These are phyloP conservation scores for Neodidymelliopsis sp. DNA, from an alignment of 2,329 filamentous ascomycete genomes.

Conservation along the genomic window DNA sequence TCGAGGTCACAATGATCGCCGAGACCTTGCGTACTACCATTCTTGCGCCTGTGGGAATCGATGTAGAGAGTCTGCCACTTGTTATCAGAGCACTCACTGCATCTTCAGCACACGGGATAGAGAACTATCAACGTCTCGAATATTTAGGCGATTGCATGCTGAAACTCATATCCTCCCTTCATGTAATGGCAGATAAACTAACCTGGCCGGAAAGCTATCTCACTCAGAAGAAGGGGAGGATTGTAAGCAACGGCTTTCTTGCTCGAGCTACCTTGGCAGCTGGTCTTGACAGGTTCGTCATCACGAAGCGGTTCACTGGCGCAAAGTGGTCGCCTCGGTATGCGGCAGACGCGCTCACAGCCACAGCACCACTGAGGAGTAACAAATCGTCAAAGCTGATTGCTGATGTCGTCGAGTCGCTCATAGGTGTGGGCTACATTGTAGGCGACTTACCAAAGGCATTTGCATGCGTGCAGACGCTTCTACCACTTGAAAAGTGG, in stretches of 20 bases:
- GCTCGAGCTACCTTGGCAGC: conserved; percentile 67
- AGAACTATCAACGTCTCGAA: conserved; percentile 84
- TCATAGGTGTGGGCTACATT: conserved; percentile 78
- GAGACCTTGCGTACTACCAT: conserved; percentile 64
- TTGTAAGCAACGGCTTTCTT: conserved; percentile 80
- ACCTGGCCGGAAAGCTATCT: conserved; percentile 80
- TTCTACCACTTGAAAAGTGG: conserved; percentile 69
- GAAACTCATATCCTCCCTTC: conserved; percentile 74
- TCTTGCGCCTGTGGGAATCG: conserved; percentile 62
- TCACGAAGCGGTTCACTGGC: conserved; percentile 71
- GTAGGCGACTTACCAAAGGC: conserved; percentile 73
- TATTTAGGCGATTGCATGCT: conserved; percentile 86
- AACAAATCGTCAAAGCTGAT: conserved; percentile 76
- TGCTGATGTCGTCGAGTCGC: conserved; percentile 85
- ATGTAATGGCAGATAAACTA: conserved; percentile 67
- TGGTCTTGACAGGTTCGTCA: conserved; percentile 76
- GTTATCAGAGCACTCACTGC: conserved; percentile 75
- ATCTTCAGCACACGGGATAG: conserved; percentile 64
- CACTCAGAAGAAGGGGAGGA: conserved; percentile 69
- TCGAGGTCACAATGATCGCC: conserved; percentile 71
- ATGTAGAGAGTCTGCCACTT: conserved; percentile 56
- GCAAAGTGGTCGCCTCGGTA: conserved; percentile 76
- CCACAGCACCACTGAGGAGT: conserved; percentile 36
- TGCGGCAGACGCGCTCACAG: conserved; percentile 53
- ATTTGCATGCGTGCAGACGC: conserved; percentile 64